phyloP scores from a whole-genome alignment of 805 yeast genomes.

The Priceomyces haplophilus region DNA sequence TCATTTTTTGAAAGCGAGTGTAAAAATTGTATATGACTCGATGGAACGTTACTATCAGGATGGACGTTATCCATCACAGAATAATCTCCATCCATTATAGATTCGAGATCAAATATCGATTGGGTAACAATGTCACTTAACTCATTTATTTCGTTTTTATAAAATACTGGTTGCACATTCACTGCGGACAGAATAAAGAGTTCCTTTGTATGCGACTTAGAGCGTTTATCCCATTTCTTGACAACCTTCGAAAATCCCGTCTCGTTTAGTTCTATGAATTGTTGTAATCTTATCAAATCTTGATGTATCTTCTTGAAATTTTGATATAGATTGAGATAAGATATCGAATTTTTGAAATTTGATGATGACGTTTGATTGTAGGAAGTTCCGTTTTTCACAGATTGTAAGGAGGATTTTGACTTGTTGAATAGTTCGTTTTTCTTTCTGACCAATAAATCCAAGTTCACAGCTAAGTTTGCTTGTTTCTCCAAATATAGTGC shows the following conservation, averaged over 20 bases:
- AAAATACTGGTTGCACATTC: constrained; percentile 94
- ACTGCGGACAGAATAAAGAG: constrained; percentile 88
- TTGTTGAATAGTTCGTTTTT: constrained; percentile 49
- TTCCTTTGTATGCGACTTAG: constrained; percentile 92
- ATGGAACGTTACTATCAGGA: neutral
- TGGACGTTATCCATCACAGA: constrained; percentile 22
- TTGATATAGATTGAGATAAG: constrained; percentile 79
- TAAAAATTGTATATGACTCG: constrained; percentile 6
- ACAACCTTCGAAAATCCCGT: constrained; percentile 94
- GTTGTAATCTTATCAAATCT: constrained; percentile 85
- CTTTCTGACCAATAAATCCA: constrained; percentile 73
- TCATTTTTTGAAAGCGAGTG: constrained; percentile 7
- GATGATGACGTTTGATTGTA: constrained; percentile 11
- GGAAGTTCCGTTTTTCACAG: constrained; percentile 1
- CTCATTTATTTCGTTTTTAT: constrained; percentile 79
- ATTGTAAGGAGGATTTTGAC: constrained; percentile 7
- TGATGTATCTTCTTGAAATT: constrained; percentile 86
- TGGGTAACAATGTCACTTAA: constrained; percentile 74
- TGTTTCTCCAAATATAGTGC: constrained; percentile 89
- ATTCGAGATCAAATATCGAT: constrained; percentile 71
- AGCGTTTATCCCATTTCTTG: constrained; percentile 97
- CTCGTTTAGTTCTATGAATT: constrained; percentile 90
- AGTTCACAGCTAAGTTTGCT: constrained; percentile 74
- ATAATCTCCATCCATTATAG: constrained; percentile 45
- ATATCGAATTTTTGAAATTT: constrained; percentile 63